These are phyloP conservation scores for Endocalyx cinctus DNA, from an alignment of 2,329 filamentous ascomycete species.

Conservation along the genomic window DNA sequence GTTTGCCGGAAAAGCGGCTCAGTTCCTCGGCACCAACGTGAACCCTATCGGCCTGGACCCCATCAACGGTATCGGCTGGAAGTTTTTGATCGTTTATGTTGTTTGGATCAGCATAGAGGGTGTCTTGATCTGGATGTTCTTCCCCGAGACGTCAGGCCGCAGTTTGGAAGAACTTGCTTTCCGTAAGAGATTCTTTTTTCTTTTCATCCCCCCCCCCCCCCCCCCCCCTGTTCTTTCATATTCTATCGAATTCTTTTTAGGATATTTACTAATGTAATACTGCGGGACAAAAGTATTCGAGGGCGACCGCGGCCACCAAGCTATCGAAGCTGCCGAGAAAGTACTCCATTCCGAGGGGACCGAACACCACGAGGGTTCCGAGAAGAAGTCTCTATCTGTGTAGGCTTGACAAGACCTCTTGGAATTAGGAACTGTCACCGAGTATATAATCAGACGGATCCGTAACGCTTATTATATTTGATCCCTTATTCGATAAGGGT, in stretches of 20 bases:
- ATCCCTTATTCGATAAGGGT: no score
- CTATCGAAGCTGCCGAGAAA: slow-evolving; percentile 23
- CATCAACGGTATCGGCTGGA: slow-evolving; percentile 22
- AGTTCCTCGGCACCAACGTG: slow-evolving; percentile 37
- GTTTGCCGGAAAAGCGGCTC: slow-evolving; percentile 25
- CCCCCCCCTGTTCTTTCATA: background rate
- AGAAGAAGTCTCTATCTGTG: no score
- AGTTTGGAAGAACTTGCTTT: slow-evolving; percentile 59
- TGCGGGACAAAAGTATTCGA: slow-evolving; percentile 21
- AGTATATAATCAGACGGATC: no score
- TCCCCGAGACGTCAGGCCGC: slow-evolving; percentile 73
- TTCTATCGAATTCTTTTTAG: background rate
- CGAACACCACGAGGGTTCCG: no score
- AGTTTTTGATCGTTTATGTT: slow-evolving; percentile 24
- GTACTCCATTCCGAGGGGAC: slow-evolving; percentile 20
- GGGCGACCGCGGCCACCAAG: slow-evolving; percentile 17
- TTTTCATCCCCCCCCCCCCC: background rate
- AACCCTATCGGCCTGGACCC: slow-evolving; percentile 29
- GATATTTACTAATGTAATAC: slow-evolving; percentile 10
- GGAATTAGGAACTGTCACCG: no score
- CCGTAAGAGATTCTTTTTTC: slow-evolving; percentile 16
- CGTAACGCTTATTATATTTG: no score
- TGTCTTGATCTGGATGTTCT: slow-evolving; percentile 66
- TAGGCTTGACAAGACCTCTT: no score
- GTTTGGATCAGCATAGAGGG: slow-evolving; percentile 24